A percentile compares a stretch with the other conserved stretches of the same genome.
phyloP scores from a whole-genome alignment of 352 stramenopile genomes.

The Nothophytophthora sp. region DNA sequence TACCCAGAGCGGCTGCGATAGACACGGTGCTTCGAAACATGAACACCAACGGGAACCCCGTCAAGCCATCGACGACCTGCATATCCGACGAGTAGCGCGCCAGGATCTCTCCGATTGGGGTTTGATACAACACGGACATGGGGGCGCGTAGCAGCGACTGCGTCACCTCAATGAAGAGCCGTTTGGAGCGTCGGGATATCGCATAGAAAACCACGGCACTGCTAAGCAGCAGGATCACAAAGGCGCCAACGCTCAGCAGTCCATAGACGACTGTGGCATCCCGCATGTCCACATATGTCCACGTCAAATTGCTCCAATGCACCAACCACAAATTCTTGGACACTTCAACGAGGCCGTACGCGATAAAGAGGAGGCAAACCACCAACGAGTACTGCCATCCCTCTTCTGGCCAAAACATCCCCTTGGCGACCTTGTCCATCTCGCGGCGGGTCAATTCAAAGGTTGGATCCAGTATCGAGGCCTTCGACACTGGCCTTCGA shows the following conservation, averaged over 20 bases:
- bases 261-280: constrained; percentile 30
- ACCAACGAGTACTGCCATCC: constrained; percentile 12
- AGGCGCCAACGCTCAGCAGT: constrained; percentile 25
- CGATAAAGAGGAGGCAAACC: constrained; percentile 16
- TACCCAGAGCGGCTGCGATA: constrained; percentile 24
- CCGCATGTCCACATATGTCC: constrained; percentile 24
- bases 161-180: constrained; percentile 31
- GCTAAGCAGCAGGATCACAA: constrained; percentile 21
- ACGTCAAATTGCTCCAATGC: constrained; percentile 35
- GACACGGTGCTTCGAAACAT: constrained; percentile 32
- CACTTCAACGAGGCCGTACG: constrained; percentile 28
- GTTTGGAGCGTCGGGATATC: constrained; percentile 23
- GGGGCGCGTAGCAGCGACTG: constrained; percentile 29
- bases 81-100: constrained; percentile 37
- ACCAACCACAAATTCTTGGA: constrained; percentile 39
- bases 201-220: constrained; percentile 30
- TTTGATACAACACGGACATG: constrained; percentile 40
- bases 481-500: background rate
- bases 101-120: constrained; percentile 39
- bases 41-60: constrained; percentile 30
- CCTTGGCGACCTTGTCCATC: constrained; percentile 18
- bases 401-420: constrained; percentile 22
- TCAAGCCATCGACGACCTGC: constrained; percentile 29
- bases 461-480: constrained; percentile 1
- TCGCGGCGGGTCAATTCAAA: constrained; percentile 15